These are phyloP conservation scores for Eucalyptus cloeziana DNA, from an alignment of 345 rosid genomes.

Conservation along the genomic window DNA sequence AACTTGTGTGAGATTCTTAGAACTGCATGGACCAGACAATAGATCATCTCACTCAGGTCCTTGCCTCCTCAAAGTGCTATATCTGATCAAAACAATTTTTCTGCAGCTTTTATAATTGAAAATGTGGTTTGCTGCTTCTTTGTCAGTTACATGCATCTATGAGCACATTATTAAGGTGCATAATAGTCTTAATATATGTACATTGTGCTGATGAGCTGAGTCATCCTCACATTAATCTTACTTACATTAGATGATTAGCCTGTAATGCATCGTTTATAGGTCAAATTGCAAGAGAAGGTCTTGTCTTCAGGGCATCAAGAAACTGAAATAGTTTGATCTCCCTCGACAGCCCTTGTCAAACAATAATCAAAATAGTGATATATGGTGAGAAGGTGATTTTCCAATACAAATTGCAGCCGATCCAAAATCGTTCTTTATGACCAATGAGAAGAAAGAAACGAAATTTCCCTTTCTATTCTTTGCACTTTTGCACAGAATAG, in stretches of 20 bases:
- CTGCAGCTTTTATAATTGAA: neutral
- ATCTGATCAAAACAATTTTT: neutral
- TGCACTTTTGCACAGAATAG: neutral
- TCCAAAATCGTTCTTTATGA: neutral
- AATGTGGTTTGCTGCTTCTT: neutral
- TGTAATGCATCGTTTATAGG: neutral
- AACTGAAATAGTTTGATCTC: neutral
- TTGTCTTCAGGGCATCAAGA: neutral
- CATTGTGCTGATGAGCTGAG: neutral
- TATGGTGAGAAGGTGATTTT: neutral
- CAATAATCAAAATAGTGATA: neutral
- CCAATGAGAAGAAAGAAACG: neutral
- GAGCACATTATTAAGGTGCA: neutral
- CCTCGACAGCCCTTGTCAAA: neutral
- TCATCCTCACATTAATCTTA: neutral
- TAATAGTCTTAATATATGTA: neutral
- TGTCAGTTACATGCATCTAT: neutral
- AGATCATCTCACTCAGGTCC: neutral
- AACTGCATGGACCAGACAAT: neutral
- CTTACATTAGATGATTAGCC: neutral
- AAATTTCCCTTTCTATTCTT: neutral
- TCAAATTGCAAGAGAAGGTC: neutral
- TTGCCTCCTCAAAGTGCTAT: neutral
- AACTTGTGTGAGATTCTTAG: neutral
- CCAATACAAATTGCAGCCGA: neutral